Base-by-base conservation (phyloP, 2,329 filamentous ascomycete genomes). In the Fusarium sp. region DNA sequence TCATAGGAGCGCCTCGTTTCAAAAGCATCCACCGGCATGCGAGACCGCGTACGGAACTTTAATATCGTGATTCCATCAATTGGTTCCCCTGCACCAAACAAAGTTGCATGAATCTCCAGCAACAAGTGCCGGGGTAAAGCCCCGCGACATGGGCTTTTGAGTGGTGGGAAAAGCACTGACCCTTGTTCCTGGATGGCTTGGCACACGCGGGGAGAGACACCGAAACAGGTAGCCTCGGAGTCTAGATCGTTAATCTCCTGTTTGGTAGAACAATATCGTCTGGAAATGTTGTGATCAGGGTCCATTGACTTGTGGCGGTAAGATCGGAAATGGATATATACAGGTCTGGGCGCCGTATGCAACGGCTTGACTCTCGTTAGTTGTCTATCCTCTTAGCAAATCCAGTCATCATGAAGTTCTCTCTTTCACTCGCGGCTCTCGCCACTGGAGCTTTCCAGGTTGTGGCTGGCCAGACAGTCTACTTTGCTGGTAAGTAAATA, bases 401-500 rank as follows among this genome's bases (percentile, higher is more conserved):
- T 3, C 39, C 8, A 25, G 20, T 37, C 30, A 68, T 14, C 19
- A 75, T 75, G 73, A 75, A 73, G 57, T 54, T 73, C 40, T 46
- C 67, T 13, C 17, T 44, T 22, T 57, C 64, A 14, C 25, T 75
- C n/a, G 52, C 53, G 10, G 60, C 68, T 3, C 23, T 75, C 7
- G 60, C 55, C 11, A 48, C 70, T 19, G 62, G 71, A 17, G 67
- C 62, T 32, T 46, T 69, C 27, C 57, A 67, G 13, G 56, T 54
- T 4, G 61, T 65, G 2, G 66, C 63, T 27, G 59, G 57, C 0
- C 52, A 64, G 22, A 64, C 61, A 4, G 61, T 64, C 20, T 87
- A 86, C 68, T 78, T 89, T 37, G 85, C 84, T 10, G 88, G 59
- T 62, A 35, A 7, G 59, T 23, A 17, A 10, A 17, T 0, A 3